Percentiles rank a stretch among this genome's conserved stretches.
Evolutionary conservation across 805 yeast genomes (phyloP).

Genomic region (Limtongia smithiae): DNA sequence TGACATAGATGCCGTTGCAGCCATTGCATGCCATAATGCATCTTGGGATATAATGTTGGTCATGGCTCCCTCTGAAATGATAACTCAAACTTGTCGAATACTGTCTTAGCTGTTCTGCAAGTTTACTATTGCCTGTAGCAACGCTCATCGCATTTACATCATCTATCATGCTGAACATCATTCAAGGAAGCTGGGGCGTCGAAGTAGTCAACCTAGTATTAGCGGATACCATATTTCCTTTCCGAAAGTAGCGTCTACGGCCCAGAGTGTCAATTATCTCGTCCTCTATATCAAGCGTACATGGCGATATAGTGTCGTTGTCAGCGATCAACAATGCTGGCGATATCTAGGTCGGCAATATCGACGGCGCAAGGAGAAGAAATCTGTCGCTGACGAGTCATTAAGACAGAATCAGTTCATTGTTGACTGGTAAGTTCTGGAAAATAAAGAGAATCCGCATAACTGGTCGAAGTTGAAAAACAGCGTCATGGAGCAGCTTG

Average conservation of each 20-base stretch:
- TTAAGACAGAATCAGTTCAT: not conserved
- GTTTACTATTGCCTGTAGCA: no score
- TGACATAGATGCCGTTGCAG: no score
- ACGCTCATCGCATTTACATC: no score
- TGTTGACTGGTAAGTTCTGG: constrained; percentile 28
- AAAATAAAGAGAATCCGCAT: constrained; percentile 42
- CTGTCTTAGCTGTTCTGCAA: no score
- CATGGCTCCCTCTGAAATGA: no score
- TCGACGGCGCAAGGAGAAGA: not conserved
- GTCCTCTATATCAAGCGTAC: not conserved
- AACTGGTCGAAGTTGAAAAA: constrained; percentile 52
- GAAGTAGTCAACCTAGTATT: constrained; percentile 15
- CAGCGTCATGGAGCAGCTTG: constrained; percentile 41
- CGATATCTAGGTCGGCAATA: not conserved
- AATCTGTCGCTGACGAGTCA: not conserved
- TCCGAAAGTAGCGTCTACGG: constrained; percentile 16
- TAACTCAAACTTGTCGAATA: no score
- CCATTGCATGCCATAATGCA: no score
- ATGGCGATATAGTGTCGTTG: constrained; percentile 1
- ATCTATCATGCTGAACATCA: not conserved
- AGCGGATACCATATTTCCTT: constrained; percentile 13
- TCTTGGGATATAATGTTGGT: no score
- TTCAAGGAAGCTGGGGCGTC: constrained; percentile 11
- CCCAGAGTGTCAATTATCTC: no score
- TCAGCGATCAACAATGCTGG: not conserved